Percentiles rank a stretch among this genome's conserved stretches.
Evolutionary conservation across 2,329 filamentous ascomycete genomes (phyloP).

Genomic region (Tolypocladium album): DNA sequence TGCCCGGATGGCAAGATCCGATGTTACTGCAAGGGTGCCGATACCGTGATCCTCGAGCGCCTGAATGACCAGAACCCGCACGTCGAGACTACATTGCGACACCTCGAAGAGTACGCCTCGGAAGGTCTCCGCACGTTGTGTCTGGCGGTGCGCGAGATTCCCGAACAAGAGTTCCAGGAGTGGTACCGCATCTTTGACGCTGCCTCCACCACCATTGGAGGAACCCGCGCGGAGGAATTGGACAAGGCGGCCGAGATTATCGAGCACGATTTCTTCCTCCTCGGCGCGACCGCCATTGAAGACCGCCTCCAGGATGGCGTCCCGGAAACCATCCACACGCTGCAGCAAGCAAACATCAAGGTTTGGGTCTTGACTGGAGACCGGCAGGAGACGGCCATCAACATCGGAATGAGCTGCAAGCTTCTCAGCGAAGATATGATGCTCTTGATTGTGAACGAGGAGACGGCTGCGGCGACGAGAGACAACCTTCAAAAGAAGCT

Average conservation of each 20-base stretch:
- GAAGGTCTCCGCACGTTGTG: constrained; percentile 93
- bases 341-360: constrained; percentile 96
- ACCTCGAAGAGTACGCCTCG: constrained; percentile 97
- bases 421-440: constrained; percentile 98
- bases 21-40: constrained; percentile 91
- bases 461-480: constrained; percentile 64
- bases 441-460: constrained; percentile 90
- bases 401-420: constrained; percentile 99
- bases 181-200: constrained; percentile 83
- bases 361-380: constrained; percentile 97
- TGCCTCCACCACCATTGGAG: constrained; percentile 80
- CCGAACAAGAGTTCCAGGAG: constrained; percentile 78
- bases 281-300: constrained; percentile 94
- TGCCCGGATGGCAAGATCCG: constrained; percentile 93
- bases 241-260: constrained; percentile 97
- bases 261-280: constrained; percentile 80
- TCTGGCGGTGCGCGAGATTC: constrained; percentile 84
- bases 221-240: constrained; percentile 85
- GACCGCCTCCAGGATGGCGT: constrained; percentile 95
- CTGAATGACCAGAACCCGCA: constrained; percentile 74
- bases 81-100: constrained; percentile 80
- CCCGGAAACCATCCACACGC: constrained; percentile 92
- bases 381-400: constrained; percentile 97
- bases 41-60: constrained; percentile 93
- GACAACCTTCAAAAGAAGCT: constrained; percentile 91